Evolutionary conservation across 1,284 basidiomycete genomes (phyloP).

Genomic region (Cryptococcus jaspeensis): DNA sequence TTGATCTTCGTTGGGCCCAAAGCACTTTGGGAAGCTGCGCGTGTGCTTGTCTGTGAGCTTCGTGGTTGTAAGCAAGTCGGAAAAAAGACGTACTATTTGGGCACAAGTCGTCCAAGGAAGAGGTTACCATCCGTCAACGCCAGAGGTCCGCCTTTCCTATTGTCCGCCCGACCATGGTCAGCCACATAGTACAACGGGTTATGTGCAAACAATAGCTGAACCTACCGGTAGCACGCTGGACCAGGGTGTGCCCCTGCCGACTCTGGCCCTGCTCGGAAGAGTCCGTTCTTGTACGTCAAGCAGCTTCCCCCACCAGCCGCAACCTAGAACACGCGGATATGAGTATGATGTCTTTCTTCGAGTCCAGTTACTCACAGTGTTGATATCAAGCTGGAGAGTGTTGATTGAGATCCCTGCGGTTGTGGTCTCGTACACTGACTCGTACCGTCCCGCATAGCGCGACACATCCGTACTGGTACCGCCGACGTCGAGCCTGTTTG

Average conservation of each 20-base stretch:
- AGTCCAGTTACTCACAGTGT: slow-evolving; percentile 56
- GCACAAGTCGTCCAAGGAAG: slow-evolving; percentile 75
- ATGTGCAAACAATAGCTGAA: background rate
- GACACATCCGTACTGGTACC: slow-evolving; percentile 91
- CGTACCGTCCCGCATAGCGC: slow-evolving; percentile 78
- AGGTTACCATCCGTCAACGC: slow-evolving; percentile 86
- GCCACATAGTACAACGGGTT: background rate
- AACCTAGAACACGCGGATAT: slow-evolving; percentile 6
- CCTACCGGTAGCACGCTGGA: slow-evolving; percentile 72
- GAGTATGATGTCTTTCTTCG: background rate
- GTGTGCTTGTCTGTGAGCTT: background rate
- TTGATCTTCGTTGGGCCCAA: slow-evolving; percentile 80
- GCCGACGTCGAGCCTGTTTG: slow-evolving; percentile 61
- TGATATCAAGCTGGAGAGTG: slow-evolving; percentile 82
- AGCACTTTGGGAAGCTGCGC: slow-evolving; percentile 72
- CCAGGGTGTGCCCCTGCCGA: slow-evolving; percentile 77
- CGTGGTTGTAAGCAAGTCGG: background rate
- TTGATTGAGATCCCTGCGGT: slow-evolving; percentile 88
- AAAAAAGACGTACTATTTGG: slow-evolving; percentile 57
- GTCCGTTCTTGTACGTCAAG: slow-evolving; percentile 73
- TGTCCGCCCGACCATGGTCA: too few species aligned
- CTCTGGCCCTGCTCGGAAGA: slow-evolving; percentile 79
- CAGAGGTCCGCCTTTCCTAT: slow-evolving; percentile 76
- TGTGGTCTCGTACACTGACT: slow-evolving; percentile 85
- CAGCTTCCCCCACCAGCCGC: slow-evolving; percentile 85